Evolutionary conservation across 768 basidiomycete species (phyloP).

Genomic region (Leucosporidium yakuticum): DNA sequence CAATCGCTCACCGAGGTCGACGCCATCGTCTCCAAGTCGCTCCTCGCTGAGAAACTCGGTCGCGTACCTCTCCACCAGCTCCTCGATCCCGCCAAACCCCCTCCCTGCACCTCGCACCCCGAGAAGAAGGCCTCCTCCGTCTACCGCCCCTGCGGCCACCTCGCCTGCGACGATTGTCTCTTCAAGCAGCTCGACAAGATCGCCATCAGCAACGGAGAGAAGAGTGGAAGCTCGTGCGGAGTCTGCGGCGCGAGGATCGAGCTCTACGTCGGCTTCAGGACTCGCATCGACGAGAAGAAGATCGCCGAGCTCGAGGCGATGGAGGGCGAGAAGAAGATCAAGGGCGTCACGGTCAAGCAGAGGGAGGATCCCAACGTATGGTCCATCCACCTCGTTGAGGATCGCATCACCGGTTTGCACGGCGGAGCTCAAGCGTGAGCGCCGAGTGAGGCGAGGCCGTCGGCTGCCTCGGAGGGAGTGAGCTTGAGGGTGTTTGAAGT

Average conservation of each 20-base stretch:
- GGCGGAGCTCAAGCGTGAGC: no score
- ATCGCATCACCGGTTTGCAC: not conserved
- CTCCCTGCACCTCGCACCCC: not conserved
- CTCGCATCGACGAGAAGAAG: not conserved
- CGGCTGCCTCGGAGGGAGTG: no score
- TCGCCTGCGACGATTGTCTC: constrained; percentile 2
- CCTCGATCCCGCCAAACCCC: not conserved
- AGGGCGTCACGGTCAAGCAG: not conserved
- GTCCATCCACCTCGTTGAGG: not conserved
- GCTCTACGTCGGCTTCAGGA: not conserved
- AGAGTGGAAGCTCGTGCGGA: not conserved
- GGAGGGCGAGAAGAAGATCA: not conserved
- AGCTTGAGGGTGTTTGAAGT: no score
- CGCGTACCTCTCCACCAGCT: not conserved
- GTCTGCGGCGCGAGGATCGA: not conserved
- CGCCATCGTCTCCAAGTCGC: not conserved
- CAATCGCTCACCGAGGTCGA: constrained; percentile 5
- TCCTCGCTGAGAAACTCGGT: no score
- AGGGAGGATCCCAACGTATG: not conserved
- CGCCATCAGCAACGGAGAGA: no score
- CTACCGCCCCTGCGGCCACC: not conserved
- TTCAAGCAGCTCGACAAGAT: not conserved
- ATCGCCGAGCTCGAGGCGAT: constrained; percentile 1
- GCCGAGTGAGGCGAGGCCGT: no score
- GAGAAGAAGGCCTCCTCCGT: not conserved